Base-by-base conservation (phyloP, 2,329 filamentous ascomycete species). In the Corynespora cassiicola region DNA sequence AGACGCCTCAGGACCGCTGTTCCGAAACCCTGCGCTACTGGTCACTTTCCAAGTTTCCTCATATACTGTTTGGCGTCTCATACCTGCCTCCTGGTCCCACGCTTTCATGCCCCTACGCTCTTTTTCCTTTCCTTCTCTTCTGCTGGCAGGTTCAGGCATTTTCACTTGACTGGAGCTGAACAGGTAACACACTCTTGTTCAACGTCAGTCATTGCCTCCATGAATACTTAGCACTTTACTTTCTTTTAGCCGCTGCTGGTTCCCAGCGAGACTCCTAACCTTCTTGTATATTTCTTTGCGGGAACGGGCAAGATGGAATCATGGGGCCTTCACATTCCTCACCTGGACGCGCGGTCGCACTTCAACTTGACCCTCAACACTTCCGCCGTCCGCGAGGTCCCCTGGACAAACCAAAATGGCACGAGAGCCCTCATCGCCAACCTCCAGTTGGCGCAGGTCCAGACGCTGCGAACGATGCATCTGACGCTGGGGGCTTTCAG, bases 51-150 rank as follows among this genome's bases (percentile, higher is more conserved):
- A 54, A 50, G 52, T 59, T 57, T 64, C 52, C 56, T 65, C 65
- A 65, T 65, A 68, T 66, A 68, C 61, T 44, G 52, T 65, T 65
- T 66, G 54, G 54, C 52, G 59, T 68, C 65, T 68, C 64, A 68
- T 62, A 56, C 49, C 45, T 45, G 45, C 54, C 56, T 61, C 61
- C 57, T 61, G 62, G 54, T 58, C 50, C 49, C 55, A 58, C 53
- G 58, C 59, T 56, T 54, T 61, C 54, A 64, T 65, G 61, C 58
- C n/a, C n/a, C 52, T 40, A 65, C 60, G 58, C 56, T 68, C 61
- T 59, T 63, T 65, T 59, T 53, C 49, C 42, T 57, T 58, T 36
- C 52, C 42, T 56, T 65, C 56, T 60, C 52, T n/a, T 60, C 62
- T 66, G 62, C 65, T 67, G 65, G 63, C 65, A 66, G 65, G 63